phyloP scores from a whole-genome alignment of 441 rosid genomes.

The Pelargonium citronellum region DNA sequence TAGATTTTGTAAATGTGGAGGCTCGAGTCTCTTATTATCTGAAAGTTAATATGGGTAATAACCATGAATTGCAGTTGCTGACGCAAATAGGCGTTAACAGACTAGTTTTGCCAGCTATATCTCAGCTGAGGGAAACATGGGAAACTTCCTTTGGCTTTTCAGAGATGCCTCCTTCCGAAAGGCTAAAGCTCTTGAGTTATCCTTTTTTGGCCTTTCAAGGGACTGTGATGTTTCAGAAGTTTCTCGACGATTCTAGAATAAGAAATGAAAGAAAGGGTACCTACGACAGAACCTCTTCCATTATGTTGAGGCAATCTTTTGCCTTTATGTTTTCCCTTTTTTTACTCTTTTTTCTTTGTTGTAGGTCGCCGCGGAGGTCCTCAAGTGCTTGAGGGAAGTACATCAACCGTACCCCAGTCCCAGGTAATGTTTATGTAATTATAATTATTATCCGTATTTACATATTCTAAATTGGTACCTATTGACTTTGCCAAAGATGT shows the following conservation, averaged over 20 bases:
- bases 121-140: conserved; percentile 33
- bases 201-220: conserved; percentile 36
- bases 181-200: conserved; percentile 30
- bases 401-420: neutral
- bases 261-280: conserved; percentile 21
- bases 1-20: neutral
- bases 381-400: neutral
- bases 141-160: conserved; percentile 37
- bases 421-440: neutral
- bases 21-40: neutral
- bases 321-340: neutral
- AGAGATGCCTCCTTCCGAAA: conserved; percentile 28
- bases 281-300: neutral
- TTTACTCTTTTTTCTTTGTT: conserved; percentile 5
- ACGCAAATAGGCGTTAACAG: conserved; percentile 32
- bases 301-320: neutral
- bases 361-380: neutral
- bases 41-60: neutral
- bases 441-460: neutral
- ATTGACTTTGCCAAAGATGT: neutral
- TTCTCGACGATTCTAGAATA: conserved; percentile 16
- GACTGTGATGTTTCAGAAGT: conserved; percentile 33
- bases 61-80: conserved; percentile 28
- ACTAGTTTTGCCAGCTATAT: conserved; percentile 36
- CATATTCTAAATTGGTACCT: neutral